Evolutionary conservation across 176 grass and related monocot species (phyloP).

Genomic region (Dendrocalamus sinicus): DNA sequence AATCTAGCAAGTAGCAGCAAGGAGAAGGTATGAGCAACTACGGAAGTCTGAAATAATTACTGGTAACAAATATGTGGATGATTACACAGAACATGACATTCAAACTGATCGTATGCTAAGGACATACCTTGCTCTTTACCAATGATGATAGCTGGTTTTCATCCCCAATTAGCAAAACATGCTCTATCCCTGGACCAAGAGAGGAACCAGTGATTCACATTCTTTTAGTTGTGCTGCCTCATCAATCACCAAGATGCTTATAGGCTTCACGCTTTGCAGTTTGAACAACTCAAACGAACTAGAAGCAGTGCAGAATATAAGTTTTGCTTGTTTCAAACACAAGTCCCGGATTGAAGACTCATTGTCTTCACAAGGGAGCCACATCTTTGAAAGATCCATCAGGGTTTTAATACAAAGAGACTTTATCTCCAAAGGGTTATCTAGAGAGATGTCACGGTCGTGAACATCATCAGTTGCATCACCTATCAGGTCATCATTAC

Average conservation of each 20-base stretch:
- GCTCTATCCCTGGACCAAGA: slow-evolving; percentile 63
- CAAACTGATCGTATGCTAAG: slow-evolving; percentile 16
- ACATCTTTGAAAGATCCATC: slow-evolving; percentile 51
- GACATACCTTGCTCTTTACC: slow-evolving; percentile 80
- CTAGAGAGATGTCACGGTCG: slow-evolving; percentile 38
- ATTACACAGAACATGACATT: slow-evolving; percentile 21
- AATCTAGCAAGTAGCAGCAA: slow-evolving; percentile 54
- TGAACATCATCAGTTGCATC: slow-evolving; percentile 45
- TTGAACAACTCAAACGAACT: slow-evolving; percentile 59
- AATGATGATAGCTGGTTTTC: slow-evolving; percentile 81
- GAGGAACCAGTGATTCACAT: slow-evolving; percentile 76
- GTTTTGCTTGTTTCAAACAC: slow-evolving; percentile 70
- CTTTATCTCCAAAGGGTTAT: slow-evolving; percentile 58
- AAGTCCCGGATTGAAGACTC: slow-evolving; percentile 56
- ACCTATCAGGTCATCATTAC: slow-evolving; percentile 46
- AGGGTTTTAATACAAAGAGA: slow-evolving; percentile 63
- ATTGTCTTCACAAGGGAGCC: slow-evolving; percentile 61
- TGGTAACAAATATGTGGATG: not conserved
- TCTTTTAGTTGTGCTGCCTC: slow-evolving; percentile 90
- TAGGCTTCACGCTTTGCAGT: slow-evolving; percentile 56
- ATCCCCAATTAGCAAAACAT: slow-evolving; percentile 83
- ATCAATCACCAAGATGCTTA: slow-evolving; percentile 79
- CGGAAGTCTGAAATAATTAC: slow-evolving; percentile 3
- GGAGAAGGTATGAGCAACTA: slow-evolving; percentile 29
- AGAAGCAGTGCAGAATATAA: slow-evolving; percentile 82